phyloP scores from a whole-genome alignment of 805 yeast species.

The Metschnikowia anglica region DNA sequence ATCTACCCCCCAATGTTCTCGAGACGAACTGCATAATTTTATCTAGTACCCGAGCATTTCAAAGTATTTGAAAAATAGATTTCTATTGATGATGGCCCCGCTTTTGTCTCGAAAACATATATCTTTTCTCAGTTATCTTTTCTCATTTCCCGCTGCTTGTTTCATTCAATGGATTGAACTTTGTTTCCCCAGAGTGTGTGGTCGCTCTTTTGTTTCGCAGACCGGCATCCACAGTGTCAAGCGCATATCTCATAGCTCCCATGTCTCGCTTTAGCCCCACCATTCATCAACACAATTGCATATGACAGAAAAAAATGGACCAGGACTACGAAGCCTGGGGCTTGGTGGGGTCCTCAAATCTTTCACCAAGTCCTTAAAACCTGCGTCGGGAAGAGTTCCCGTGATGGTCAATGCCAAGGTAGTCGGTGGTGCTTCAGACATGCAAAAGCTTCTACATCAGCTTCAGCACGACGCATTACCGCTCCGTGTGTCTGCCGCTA shows the following conservation, averaged over 20 bases:
- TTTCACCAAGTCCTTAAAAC: slow-evolving; percentile 37
- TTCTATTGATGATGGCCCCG: too few relatives aligned
- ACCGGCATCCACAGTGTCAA: not conserved
- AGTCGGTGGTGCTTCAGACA: slow-evolving; percentile 45
- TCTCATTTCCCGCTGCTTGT: not conserved
- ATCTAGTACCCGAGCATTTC: too few relatives aligned
- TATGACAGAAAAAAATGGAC: slow-evolving; percentile 9
- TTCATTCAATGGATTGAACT: too few relatives aligned
- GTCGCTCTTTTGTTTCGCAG: not conserved
- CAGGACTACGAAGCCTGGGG: slow-evolving; percentile 26
- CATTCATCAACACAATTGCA: too few relatives aligned
- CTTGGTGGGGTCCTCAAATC: slow-evolving; percentile 42
- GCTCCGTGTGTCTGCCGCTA: slow-evolving; percentile 50
- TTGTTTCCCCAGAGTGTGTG: not conserved
- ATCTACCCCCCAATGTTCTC: too few relatives aligned
- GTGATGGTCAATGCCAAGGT: slow-evolving; percentile 40
- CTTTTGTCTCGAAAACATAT: too few relatives aligned
- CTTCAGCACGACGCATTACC: slow-evolving; percentile 38
- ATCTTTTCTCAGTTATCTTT: too few relatives aligned
- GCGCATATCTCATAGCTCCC: too few relatives aligned
- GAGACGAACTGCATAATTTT: too few relatives aligned
- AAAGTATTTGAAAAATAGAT: too few relatives aligned
- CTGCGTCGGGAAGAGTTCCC: slow-evolving; percentile 21
- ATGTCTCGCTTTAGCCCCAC: too few relatives aligned
- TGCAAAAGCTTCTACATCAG: slow-evolving; percentile 39